Percentiles rank a stretch among this genome's conserved stretches.
phyloP scores from a whole-genome alignment of 371 early-diverging fungal species.

The Phascolomyces articulosus region DNA sequence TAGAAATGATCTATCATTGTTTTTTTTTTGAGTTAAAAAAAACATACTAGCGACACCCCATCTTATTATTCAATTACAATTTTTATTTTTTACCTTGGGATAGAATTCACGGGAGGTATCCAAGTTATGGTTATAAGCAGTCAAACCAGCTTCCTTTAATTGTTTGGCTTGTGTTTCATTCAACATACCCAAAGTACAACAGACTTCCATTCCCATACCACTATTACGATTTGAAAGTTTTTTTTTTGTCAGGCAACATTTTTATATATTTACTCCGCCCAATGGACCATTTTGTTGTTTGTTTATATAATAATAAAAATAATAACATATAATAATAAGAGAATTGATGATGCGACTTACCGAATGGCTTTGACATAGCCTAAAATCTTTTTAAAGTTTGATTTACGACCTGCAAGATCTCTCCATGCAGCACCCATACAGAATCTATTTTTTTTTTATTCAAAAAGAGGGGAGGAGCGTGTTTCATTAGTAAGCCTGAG shows the following conservation, averaged over 20 bases:
- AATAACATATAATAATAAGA: too few species aligned
- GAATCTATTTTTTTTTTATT: constrained; percentile 49
- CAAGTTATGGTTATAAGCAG: constrained; percentile 92
- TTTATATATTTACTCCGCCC: neutral
- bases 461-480: too few species aligned
- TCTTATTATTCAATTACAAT: too few species aligned
- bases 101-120: constrained; percentile 87
- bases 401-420: constrained; percentile 81
- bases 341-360: constrained; percentile 44
- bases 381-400: constrained; percentile 83
- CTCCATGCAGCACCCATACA: constrained; percentile 92
- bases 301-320: too few species aligned
- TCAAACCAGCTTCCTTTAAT: constrained; percentile 84
- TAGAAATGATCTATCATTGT: constrained; percentile 82
- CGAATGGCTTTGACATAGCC: constrained; percentile 80
- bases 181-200: constrained; percentile 90
- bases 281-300: too few species aligned
- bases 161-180: constrained; percentile 74
- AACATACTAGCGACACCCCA: too few species aligned
- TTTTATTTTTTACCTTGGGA: constrained; percentile 67
- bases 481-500: constrained; percentile 8
- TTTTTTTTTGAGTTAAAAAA: too few species aligned
- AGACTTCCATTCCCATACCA: constrained; percentile 91
- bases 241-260: neutral
- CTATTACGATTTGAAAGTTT: constrained; percentile 29